phyloP scores from a whole-genome alignment of 2,329 filamentous ascomycete species.

The Fusarium albidum region DNA sequence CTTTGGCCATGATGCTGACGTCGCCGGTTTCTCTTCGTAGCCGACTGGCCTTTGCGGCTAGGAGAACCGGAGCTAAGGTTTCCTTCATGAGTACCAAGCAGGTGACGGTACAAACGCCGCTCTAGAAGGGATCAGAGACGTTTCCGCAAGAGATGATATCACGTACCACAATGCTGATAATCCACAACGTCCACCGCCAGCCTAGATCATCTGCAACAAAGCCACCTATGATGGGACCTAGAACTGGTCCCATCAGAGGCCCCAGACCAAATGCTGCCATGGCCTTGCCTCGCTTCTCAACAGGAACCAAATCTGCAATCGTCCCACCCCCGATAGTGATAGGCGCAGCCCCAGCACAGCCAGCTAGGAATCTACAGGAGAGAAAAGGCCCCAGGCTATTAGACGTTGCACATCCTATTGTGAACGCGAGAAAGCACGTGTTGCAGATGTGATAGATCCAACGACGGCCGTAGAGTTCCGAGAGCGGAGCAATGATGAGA shows the following conservation, averaged over 20 bases:
- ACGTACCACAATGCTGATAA: slow-evolving; percentile 52
- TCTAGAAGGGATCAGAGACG: no score
- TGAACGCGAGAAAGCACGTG: background rate
- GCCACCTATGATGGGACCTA: slow-evolving; percentile 46
- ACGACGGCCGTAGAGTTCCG: no score
- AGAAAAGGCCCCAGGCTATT: slow-evolving; percentile 68
- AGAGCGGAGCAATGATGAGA: background rate
- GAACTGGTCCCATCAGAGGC: slow-evolving; percentile 62
- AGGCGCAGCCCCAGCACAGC: slow-evolving; percentile 65
- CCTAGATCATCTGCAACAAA: slow-evolving; percentile 54
- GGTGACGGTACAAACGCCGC: slow-evolving; percentile 21
- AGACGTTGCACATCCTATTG: slow-evolving; percentile 47
- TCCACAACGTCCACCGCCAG: slow-evolving; percentile 60
- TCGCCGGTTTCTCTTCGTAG: no score
- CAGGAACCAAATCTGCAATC: slow-evolving; percentile 66
- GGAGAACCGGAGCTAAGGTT: background rate
- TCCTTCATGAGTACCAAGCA: background rate
- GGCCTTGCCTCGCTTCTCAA: slow-evolving; percentile 66
- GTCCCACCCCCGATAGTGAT: slow-evolving; percentile 72
- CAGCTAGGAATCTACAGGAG: slow-evolving; percentile 66
- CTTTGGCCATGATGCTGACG: no score
- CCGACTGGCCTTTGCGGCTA: background rate
- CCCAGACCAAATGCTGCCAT: slow-evolving; percentile 69
- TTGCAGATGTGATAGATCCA: background rate
- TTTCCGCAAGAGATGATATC: background rate